phyloP scores from a whole-genome alignment of 2,329 filamentous ascomycete genomes.

The Fusarium zealandicum region DNA sequence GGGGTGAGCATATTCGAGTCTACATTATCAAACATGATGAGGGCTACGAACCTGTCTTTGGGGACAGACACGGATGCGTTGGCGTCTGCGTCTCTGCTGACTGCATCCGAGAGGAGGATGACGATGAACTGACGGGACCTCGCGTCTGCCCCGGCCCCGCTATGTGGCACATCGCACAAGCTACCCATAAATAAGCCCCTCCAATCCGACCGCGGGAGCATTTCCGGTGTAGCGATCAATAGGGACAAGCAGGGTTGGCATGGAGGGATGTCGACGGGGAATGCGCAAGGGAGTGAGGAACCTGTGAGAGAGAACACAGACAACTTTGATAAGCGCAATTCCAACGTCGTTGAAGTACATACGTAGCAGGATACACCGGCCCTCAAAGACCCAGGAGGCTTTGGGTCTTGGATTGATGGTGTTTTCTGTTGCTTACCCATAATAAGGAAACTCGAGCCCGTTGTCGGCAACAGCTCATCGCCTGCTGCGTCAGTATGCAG shows the following conservation, averaged over 20 bases:
- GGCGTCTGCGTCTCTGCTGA: not conserved
- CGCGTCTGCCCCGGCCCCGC: constrained; percentile 2
- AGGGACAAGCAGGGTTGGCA: not conserved
- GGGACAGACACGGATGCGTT: not conserved
- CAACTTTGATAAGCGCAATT: constrained; percentile 1
- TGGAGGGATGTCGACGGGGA: not conserved
- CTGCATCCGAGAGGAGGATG: constrained; percentile 7
- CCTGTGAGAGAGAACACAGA: constrained; percentile 1
- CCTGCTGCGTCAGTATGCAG: not conserved
- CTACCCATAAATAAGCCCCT: not conserved
- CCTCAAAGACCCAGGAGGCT: too few species aligned
- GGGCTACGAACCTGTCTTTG: not conserved
- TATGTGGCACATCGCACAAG: constrained; percentile 23
- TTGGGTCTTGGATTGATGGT: too few species aligned
- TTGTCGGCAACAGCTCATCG: not conserved
- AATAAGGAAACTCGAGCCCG: not conserved
- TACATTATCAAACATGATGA: not conserved
- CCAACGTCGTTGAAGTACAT: not conserved
- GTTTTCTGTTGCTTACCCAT: not conserved
- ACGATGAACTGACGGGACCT: constrained; percentile 21
- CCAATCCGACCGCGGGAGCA: constrained; percentile 9
- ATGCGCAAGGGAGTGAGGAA: constrained; percentile 6
- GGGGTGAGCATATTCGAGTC: not conserved
- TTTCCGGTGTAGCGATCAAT: constrained; percentile 7
- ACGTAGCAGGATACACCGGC: too few species aligned